A percentile compares a stretch with the other conserved stretches of the same genome.
phyloP scores from a whole-genome alignment of 2,329 filamentous ascomycete species.

The Cadophora luteo-olivacea region DNA sequence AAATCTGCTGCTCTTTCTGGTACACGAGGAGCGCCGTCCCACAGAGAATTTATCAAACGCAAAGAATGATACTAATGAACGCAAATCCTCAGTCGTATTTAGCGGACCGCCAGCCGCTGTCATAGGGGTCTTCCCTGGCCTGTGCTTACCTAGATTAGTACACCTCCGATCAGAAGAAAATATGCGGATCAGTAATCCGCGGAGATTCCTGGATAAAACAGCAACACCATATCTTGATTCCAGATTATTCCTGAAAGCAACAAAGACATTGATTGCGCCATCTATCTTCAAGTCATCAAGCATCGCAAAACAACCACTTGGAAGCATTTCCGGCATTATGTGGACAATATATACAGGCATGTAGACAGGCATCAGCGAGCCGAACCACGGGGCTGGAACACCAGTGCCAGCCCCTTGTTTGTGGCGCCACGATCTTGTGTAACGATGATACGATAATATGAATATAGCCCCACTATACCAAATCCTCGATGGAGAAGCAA shows the following conservation, averaged over 20 bases:
- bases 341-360: neutral
- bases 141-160: neutral
- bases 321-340: neutral
- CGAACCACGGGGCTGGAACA: constrained; percentile 12
- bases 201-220: too few species aligned
- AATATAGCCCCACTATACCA: neutral
- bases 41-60: neutral
- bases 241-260: neutral
- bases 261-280: neutral
- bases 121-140: neutral
- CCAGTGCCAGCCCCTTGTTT: neutral
- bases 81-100: neutral
- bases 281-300: neutral
- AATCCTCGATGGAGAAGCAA: neutral
- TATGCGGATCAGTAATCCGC: too few species aligned
- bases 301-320: neutral
- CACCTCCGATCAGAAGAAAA: neutral
- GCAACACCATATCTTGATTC: neutral
- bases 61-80: neutral
- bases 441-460: neutral
- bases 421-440: neutral
- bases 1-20: neutral
- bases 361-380: constrained; percentile 1
- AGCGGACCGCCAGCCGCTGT: neutral
- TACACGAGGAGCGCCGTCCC: neutral